A percentile compares a stretch with the other conserved stretches of the same genome.
These are phyloP conservation scores for Pyrenopolyporus hunteri DNA, from an alignment of 495 filamentous ascomycete genomes.

Conservation along the genomic window DNA sequence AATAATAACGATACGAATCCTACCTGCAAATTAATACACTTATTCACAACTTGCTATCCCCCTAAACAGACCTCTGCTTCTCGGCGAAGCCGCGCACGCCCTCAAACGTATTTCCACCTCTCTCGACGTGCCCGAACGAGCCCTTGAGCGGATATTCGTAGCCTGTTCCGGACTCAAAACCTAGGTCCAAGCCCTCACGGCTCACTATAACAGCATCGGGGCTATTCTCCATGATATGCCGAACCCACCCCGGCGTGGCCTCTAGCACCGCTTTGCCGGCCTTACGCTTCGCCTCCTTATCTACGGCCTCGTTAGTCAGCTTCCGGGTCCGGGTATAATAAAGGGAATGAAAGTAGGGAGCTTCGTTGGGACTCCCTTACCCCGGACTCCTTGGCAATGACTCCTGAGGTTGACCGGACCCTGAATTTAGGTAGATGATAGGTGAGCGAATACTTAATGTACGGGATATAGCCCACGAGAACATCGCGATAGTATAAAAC, in stretches of 20 bases:
- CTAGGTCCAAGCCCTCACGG: constrained; percentile 67
- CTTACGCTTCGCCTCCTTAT: constrained; percentile 42
- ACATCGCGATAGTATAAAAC: too few relatives aligned
- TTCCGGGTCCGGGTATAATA: too few relatives aligned
- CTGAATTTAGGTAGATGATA: too few relatives aligned
- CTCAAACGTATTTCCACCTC: constrained; percentile 77
- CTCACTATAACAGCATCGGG: constrained; percentile 74
- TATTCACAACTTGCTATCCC: constrained; percentile 71
- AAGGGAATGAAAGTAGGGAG: too few relatives aligned
- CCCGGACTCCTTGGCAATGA: constrained; percentile 59
- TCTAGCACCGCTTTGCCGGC: constrained; percentile 43
- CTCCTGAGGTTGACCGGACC: too few relatives aligned
- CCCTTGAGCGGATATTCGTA: constrained; percentile 59
- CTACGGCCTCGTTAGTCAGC: constrained; percentile 70
- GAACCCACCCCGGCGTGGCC: constrained; percentile 56
- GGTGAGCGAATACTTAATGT: too few relatives aligned
- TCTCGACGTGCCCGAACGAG: constrained; percentile 64
- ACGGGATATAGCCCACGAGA: too few relatives aligned
- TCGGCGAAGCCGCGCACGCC: constrained; percentile 81
- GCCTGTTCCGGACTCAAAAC: constrained; percentile 73
- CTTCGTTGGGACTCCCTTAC: constrained; percentile 64
- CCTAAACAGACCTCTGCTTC: constrained; percentile 75
- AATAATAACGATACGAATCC: too few relatives aligned
- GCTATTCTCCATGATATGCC: constrained; percentile 63
- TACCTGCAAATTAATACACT: too few relatives aligned